Evolutionary conservation across 2,329 filamentous ascomycete genomes (phyloP), one percentile per base, ranked within the genome.

Genomic region (Seiridium unicorne): DNA sequence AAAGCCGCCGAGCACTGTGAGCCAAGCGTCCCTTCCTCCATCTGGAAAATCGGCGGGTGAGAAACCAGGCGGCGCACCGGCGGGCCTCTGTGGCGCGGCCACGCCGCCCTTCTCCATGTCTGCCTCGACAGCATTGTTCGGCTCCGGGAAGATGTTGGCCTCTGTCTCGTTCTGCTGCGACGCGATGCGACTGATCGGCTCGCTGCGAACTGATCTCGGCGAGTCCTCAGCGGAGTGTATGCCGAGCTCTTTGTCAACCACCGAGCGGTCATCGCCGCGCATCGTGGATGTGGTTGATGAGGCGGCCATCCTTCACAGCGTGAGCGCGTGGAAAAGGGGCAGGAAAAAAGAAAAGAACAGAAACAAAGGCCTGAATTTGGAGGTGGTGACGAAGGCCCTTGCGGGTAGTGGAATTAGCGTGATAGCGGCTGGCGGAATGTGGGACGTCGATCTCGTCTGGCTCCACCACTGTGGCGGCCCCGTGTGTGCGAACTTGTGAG

Each of bases 11-110:
- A 78, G 69, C 3, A 89, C 84, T 1, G 81, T 80, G 7, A 84
- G 74, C 83, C 85, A 88, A 7, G 86, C 86, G 62, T 81, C 73
- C 3, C 69, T 49, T 2, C 85, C 85, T 46, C 85, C 85, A 65
- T 88, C 85, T 1, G 85, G 85, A 60, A 86, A 86, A 63, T 84
- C 81, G n/a, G 72, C 71, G 11, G 53, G 57, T 34, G 57, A 35
- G 26, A 59, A 53, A 7, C 57, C 57, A 9, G 57, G 57, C 13
- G 57, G 57, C 26, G 57, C 57, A 32, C 55, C 55, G 18, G 46
- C 55, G 11, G 57, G 57, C 49, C 44, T 54, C 26, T 34, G 1
- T 31, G 48, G 35, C 13, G 42, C 35, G 13, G 38, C 57, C 9
- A 44, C 18, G 13, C 26, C 38, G 36, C 36, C 36, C 32, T 59